These are phyloP conservation scores for Barnettozyma populi DNA, from an alignment of 805 yeast genomes.

Conservation along the genomic window DNA sequence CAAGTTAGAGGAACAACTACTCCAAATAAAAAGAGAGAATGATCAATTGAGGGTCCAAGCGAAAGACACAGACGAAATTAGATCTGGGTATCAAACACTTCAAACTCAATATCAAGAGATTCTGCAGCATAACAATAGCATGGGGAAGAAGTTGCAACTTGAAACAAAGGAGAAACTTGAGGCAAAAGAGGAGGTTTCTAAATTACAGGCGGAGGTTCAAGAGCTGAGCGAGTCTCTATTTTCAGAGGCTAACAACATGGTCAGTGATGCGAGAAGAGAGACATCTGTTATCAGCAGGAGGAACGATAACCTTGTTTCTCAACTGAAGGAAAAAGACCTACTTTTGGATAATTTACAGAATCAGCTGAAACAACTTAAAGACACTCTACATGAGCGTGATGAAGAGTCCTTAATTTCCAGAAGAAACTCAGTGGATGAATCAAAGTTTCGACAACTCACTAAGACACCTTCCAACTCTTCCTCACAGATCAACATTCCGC, in stretches of 20 bases:
- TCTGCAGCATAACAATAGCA: conserved; percentile 27
- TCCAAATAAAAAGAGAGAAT: conserved; percentile 34
- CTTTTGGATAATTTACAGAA: conserved; percentile 59
- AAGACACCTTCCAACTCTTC: conserved; percentile 1
- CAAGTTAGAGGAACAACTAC: conserved; percentile 45
- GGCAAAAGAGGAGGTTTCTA: conserved; percentile 56
- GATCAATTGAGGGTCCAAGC: conserved; percentile 24
- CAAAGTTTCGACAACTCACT: neutral
- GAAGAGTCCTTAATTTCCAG: conserved; percentile 12
- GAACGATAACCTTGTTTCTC: conserved; percentile 47
- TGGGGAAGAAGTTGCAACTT: conserved; percentile 27
- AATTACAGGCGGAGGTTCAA: conserved; percentile 68
- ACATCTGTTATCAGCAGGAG: conserved; percentile 54
- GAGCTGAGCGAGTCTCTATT: conserved; percentile 73
- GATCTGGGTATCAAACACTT: conserved; percentile 26
- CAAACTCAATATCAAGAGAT: conserved; percentile 30
- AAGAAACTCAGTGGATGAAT: conserved; percentile 13
- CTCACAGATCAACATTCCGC: neutral
- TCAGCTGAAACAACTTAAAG: conserved; percentile 64
- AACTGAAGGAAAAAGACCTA: conserved; percentile 63
- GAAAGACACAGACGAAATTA: conserved; percentile 18
- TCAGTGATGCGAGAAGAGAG: conserved; percentile 68
- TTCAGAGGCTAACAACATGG: conserved; percentile 83
- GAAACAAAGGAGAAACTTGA: conserved; percentile 34
- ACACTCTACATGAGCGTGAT: conserved; percentile 48